A percentile compares a stretch with the other conserved stretches of the same genome.
Conservation (phyloP, 306 rosid species). For the Albizia julibrissin region DNA sequence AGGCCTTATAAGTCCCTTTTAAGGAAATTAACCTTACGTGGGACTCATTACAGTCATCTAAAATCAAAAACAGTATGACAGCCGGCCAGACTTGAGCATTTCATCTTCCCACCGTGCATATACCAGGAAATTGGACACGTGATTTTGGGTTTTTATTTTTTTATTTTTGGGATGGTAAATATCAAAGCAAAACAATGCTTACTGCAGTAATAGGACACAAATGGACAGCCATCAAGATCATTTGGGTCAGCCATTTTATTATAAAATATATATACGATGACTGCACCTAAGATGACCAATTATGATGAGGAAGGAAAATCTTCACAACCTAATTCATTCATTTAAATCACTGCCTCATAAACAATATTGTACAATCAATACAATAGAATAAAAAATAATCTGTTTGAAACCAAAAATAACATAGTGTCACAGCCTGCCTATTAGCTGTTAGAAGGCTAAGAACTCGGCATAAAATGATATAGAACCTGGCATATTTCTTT, state of each 20-base stretch:
- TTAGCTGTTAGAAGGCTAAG: conserved; percentile 10
- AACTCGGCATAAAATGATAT: conserved; percentile 25
- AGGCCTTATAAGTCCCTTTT: too few species aligned
- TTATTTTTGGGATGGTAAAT: background rate
- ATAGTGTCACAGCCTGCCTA: conserved; percentile 11
- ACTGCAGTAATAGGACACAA: background rate
- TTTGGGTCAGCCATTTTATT: background rate
- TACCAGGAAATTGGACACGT: too few species aligned
- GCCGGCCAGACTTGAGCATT: background rate
- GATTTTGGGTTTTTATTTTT: too few species aligned
- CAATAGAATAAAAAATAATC: background rate
- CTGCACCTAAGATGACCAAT: conserved; percentile 1
- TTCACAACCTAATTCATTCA: conserved; percentile 22
- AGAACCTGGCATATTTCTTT: conserved; percentile 21
- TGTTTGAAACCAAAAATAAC: background rate
- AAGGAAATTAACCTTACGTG: too few species aligned
- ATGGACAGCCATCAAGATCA: background rate
- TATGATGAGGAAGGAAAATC: background rate
- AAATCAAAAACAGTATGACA: background rate
- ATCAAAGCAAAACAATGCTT: background rate
- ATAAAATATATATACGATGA: background rate
- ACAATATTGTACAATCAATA: background rate
- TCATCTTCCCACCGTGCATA: background rate
- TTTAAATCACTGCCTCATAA: conserved; percentile 5
- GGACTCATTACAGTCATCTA: background rate